Evolutionary conservation across 768 basidiomycete species (phyloP).

Genomic region (Naganishia friedmannii): DNA sequence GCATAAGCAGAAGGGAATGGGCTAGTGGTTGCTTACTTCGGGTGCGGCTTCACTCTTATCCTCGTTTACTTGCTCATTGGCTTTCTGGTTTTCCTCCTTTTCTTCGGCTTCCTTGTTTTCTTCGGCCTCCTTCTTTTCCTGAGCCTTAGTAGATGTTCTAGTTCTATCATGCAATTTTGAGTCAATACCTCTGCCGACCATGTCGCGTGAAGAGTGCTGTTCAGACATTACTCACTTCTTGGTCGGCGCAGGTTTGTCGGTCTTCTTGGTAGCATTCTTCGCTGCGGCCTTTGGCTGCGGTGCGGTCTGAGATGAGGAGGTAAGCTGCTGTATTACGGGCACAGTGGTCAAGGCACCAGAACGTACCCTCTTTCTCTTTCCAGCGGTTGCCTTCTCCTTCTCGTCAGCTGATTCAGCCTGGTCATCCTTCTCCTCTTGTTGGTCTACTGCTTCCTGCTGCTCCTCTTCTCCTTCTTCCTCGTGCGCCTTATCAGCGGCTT

Average conservation of each 20-base stretch:
- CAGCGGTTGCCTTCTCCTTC: conserved; percentile 13
- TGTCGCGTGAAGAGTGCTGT: not conserved
- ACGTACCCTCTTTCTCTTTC: conserved; percentile 29
- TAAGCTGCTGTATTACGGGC: not conserved
- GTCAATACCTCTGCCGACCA: not conserved
- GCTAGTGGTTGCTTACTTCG: not conserved
- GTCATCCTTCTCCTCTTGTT: conserved; percentile 19
- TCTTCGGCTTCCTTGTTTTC: conserved; percentile 27
- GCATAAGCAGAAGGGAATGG: no score
- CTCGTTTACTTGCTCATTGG: not conserved
- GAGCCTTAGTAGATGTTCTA: not conserved
- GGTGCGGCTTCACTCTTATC: conserved; percentile 16
- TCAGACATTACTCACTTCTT: conserved; percentile 14
- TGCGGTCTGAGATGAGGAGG: not conserved
- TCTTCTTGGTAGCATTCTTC: conserved; percentile 26
- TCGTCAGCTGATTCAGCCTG: conserved; percentile 31
- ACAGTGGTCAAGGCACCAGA: no score
- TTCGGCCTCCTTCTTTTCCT: not conserved
- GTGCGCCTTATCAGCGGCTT: not conserved
- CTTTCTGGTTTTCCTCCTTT: conserved; percentile 11
- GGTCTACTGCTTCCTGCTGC: not conserved
- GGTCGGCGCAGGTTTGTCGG: not conserved
- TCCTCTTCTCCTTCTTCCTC: conserved; percentile 18
- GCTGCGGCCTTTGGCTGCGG: conserved; percentile 15
- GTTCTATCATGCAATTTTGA: no score